These are phyloP conservation scores for Dendrobium officinale DNA, from an alignment of 106 monocot genomes.

Conservation along the genomic window DNA sequence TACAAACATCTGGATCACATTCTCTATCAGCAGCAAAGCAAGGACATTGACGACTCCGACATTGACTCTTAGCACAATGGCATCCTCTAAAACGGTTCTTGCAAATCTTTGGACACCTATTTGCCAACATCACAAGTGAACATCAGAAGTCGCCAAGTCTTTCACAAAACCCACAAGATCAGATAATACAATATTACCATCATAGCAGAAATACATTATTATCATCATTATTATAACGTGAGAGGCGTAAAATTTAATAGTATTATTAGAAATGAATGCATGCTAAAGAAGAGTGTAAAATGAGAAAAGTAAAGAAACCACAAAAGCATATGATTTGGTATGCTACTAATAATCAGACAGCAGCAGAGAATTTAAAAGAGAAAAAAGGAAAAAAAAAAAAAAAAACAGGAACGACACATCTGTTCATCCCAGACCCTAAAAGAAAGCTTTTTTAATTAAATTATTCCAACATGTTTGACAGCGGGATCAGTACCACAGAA, in stretches of 20 bases:
- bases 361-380: too few relatives aligned
- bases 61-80: conserved; percentile 97
- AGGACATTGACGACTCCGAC: conserved; percentile 96
- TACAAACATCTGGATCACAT: conserved; percentile 95
- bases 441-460: too few relatives aligned
- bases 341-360: too few relatives aligned
- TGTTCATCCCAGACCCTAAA: too few relatives aligned
- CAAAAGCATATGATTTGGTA: too few relatives aligned
- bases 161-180: neutral
- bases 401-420: too few relatives aligned
- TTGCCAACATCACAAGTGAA: conserved; percentile 1
- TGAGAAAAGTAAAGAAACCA: too few relatives aligned
- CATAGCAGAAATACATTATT: neutral
- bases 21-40: conserved; percentile 99
- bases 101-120: conserved; percentile 88
- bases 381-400: too few relatives aligned
- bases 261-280: neutral
- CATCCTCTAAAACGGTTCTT: conserved; percentile 95
- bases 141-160: neutral
- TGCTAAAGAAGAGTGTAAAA: too few relatives aligned
- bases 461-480: too few relatives aligned
- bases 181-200: neutral
- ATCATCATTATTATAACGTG: neutral
- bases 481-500: too few relatives aligned
- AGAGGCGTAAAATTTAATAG: neutral